A percentile compares a stretch with the other conserved stretches of the same genome.
These are phyloP conservation scores for Podila clonocystis DNA, from an alignment of 192 early-diverging fungal genomes.

Conservation along the genomic window DNA sequence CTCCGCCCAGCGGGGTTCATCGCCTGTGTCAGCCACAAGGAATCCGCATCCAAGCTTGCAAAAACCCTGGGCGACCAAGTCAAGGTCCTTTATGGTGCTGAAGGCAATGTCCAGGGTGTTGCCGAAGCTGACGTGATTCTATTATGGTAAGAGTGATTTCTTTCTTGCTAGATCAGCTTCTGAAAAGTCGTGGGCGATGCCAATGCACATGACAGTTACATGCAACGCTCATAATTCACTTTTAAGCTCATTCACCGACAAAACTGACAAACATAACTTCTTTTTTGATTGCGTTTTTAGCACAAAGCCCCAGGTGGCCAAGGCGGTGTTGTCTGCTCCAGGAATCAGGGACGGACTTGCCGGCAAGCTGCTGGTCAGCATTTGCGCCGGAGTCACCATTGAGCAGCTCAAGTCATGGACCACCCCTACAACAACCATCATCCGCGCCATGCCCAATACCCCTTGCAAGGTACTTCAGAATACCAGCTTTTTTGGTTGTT, in stretches of 20 bases:
- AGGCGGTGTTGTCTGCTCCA: conserved; percentile 52
- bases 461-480: conserved; percentile 55
- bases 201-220: too few relatives aligned
- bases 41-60: conserved; percentile 44
- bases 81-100: conserved; percentile 35
- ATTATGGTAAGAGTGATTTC: conserved; percentile 46
- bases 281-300: conserved; percentile 5
- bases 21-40: conserved; percentile 55
- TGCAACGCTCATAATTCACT: neutral
- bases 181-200: too few relatives aligned
- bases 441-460: conserved; percentile 68
- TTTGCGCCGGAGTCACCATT: conserved; percentile 63
- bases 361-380: conserved; percentile 59
- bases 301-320: conserved; percentile 63
- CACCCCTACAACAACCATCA: conserved; percentile 54
- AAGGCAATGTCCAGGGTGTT: conserved; percentile 55
- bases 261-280: neutral
- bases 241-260: neutral
- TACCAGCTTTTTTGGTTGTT: neutral
- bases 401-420: conserved; percentile 58
- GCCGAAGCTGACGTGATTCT: conserved; percentile 53
- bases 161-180: neutral
- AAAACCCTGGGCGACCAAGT: conserved; percentile 34
- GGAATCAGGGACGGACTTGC: conserved; percentile 54
- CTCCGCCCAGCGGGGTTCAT: conserved; percentile 54